Evolutionary conservation across 257 asterid species (phyloP), one percentile per base, ranked within the genome.

Genomic region (Penstemon davidsonii): DNA sequence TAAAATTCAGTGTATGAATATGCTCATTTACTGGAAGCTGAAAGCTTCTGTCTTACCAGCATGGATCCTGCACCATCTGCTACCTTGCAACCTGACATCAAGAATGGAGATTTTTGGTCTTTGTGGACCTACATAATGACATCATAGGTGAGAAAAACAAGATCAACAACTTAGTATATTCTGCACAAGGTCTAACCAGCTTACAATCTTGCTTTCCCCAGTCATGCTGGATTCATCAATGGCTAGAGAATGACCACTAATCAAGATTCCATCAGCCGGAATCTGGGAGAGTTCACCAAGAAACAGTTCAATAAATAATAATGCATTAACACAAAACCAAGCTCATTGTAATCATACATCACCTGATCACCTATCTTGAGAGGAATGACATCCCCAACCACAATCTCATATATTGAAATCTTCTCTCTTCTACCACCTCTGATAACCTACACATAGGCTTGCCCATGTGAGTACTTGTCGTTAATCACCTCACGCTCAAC

Each of bases 161-260:
- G 66, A 51, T 71, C 62, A 63, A 67, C 64, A 43, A 64, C 62
- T 55, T 15, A 62, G 71, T 19, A 59, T 36, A 74, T 46, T 62
- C 67, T 69, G 70, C 42, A 11, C 62, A 60, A 75, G 54, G 53
- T 79, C 76, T 74, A 80, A 86, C 71, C 81, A 79, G 79, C 96
- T 86, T 85, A 91, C 98, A 76, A 84, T 81, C 88, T 91, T 90
- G 97, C 99, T 93, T 85, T 93, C 98, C 50, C 98, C 98, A 4
- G 98, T 93, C 98, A 93, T 93, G 87, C 98, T 93, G 61, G 99
- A 93, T 81, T 93, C 96, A 72, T 93, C 99, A 65, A 93, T 80
- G 78, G 96, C 88, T 55, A 93, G 94, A 75, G 96, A 90, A 87
- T 93, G 99, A 56, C 96, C 88, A 61, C 75, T 81, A 45, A 84